A percentile compares a stretch with the other conserved stretches of the same genome.
phyloP scores from a whole-genome alignment of 2,329 filamentous ascomycete species.

The Aspergillus transmontanensis region DNA sequence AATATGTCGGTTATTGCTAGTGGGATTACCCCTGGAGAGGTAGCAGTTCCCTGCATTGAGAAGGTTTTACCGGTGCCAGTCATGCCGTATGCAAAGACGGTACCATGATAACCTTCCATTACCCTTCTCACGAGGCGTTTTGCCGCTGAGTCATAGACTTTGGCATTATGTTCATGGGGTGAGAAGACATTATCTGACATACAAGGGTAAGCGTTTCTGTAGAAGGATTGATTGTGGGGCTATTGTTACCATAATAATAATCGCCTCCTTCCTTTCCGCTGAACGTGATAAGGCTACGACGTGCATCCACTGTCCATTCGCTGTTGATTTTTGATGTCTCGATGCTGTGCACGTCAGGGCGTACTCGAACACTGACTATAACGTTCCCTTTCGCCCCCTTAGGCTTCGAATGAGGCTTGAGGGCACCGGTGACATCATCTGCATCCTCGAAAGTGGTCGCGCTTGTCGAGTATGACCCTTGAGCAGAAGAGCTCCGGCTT shows the following conservation, averaged over 20 bases:
- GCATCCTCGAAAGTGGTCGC: conserved; percentile 85
- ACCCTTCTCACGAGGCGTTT: conserved; percentile 93
- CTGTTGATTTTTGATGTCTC: conserved; percentile 67
- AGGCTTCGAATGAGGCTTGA: conserved; percentile 35
- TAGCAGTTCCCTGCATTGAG: conserved; percentile 97
- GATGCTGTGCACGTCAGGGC: conserved; percentile 72
- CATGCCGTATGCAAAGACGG: conserved; percentile 98
- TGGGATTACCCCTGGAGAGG: conserved; percentile 93
- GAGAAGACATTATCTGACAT: conserved; percentile 89
- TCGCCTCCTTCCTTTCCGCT: conserved; percentile 88
- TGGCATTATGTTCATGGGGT: conserved; percentile 88
- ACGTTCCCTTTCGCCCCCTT: conserved; percentile 92
- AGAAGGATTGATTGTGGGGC: not conserved
- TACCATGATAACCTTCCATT: conserved; percentile 99
- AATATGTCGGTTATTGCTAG: conserved; percentile 98
- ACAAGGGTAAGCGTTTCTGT: not conserved
- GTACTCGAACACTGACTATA: conserved; percentile 88
- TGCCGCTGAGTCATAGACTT: conserved; percentile 90
- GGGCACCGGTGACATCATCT: conserved; percentile 54
- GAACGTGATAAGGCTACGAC: conserved; percentile 79
- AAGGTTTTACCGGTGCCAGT: conserved; percentile 98
- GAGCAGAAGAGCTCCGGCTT: conserved; percentile 87
- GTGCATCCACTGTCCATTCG: conserved; percentile 91
- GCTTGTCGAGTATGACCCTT: conserved; percentile 89
- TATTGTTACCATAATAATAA: conserved; percentile 78